Base-by-base conservation (phyloP, 1,139 yeast species). In the Suhomyces wounanorum region DNA sequence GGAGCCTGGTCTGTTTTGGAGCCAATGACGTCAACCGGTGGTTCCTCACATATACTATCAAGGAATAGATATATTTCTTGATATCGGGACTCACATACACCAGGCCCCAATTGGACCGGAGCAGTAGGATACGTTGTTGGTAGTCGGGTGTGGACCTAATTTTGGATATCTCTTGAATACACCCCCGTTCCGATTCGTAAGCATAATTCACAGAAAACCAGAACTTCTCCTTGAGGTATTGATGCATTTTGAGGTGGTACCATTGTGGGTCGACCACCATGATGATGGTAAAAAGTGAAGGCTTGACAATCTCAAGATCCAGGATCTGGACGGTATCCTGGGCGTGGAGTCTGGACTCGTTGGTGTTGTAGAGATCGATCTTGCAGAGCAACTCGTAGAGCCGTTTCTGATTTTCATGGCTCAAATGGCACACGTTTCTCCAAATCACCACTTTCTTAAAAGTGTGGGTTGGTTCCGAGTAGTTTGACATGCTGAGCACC, bases 1-100 rank as follows among this genome's bases (percentile, higher is more conserved):
- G 69, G 11, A 75, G 62, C 26, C 81, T 54, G 0, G 75, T 66
- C 44, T 66, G 65, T 18, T 68, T 65, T 1, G 77, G 77, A 4
- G 78, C 65, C 17, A 77, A 52, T n/a, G 78, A 70, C 23, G 73
- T 64, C 31, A 77, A 59, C 35, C 81, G 60, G 54, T 77, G 81
- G 54, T 72, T 71, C 37, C 81, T 58, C 1, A 73, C 64, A 52
- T 68, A 72, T 6, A 74, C 70, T 17, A 76, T 60, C 25, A 77
- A 56, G 11, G 80, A 75, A 53, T 73, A 70, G 31, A 74, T 66
- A 51, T 75, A 76, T 43, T 70, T 63, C 41, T 67, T 66, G 18
- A 75, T 68, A 39, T 72, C 78, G 8, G 79, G 76, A 18, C 73
- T 62, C 14, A 68, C 62, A 52, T 57, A 68, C 0, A 75, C 72